These are phyloP conservation scores for Tricholomella constricta DNA, from an alignment of 768 basidiomycete species.

Conservation along the genomic window DNA sequence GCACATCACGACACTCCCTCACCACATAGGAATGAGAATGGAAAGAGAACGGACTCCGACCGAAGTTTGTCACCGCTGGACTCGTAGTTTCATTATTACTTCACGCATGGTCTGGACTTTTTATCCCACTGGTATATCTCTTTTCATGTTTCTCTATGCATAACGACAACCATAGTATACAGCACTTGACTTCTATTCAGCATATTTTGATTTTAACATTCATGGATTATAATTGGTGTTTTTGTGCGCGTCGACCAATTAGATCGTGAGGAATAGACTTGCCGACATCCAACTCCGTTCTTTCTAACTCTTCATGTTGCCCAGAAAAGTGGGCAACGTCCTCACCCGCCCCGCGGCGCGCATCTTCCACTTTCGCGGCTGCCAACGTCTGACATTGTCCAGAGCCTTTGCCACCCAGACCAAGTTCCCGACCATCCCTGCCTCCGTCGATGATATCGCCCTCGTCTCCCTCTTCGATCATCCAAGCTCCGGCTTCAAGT, in stretches of 20 bases:
- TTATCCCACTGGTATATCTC: constrained; percentile 1
- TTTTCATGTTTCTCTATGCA: constrained; percentile 9
- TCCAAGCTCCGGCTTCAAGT: constrained; percentile 42
- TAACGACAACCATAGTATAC: constrained; percentile 5
- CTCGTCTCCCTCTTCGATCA: constrained; percentile 75
- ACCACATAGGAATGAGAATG: constrained; percentile 11
- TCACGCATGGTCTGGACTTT: not conserved
- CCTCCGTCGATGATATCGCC: constrained; percentile 65
- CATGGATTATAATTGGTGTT: not conserved
- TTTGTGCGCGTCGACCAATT: constrained; percentile 7
- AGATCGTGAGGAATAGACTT: not conserved
- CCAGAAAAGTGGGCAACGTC: constrained; percentile 43
- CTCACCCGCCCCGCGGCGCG: constrained; percentile 34
- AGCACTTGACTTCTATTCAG: not conserved
- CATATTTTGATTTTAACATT: not conserved
- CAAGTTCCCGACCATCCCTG: constrained; percentile 48
- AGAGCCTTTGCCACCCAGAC: constrained; percentile 40
- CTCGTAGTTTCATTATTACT: constrained; percentile 27
- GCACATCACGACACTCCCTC: constrained; percentile 6
- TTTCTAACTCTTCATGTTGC: constrained; percentile 38
- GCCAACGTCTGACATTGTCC: constrained; percentile 17
- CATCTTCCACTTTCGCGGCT: constrained; percentile 28
- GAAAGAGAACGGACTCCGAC: constrained; percentile 27
- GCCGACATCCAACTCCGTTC: not conserved
- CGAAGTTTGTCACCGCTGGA: constrained; percentile 43